Percentiles rank a stretch among this genome's conserved stretches.
phyloP scores from a whole-genome alignment of 495 filamentous ascomycete species.

The Annulohypoxylon nitens region DNA sequence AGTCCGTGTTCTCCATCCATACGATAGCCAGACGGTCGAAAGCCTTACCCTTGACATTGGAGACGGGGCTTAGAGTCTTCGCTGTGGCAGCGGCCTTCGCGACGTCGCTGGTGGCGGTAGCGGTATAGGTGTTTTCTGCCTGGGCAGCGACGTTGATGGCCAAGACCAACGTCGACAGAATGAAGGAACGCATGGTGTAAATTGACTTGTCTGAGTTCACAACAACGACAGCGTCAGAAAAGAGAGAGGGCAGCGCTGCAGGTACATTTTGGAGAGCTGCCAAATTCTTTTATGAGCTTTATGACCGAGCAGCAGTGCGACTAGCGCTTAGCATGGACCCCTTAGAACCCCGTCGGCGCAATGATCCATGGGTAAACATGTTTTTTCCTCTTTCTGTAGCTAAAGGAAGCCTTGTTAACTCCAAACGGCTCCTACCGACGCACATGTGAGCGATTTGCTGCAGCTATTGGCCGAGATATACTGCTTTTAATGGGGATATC shows the following conservation, averaged over 20 bases:
- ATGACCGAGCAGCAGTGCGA: background rate
- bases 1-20: conserved; percentile 82
- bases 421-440: conserved; percentile 6
- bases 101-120: conserved; percentile 50
- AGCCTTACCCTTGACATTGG: conserved; percentile 70
- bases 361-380: background rate
- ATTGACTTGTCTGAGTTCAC: conserved; percentile 5
- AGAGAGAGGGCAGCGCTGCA: background rate
- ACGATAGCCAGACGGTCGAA: conserved; percentile 77
- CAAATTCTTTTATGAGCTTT: conserved; percentile 8
- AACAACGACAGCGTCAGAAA: background rate
- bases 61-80: conserved; percentile 64
- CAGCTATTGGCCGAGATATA: conserved; percentile 26
- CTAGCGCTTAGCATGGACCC: conserved; percentile 1
- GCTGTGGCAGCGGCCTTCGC: conserved; percentile 54
- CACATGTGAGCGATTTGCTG: conserved; percentile 28
- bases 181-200: conserved; percentile 39
- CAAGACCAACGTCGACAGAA: conserved; percentile 34
- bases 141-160: conserved; percentile 40
- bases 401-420: conserved; percentile 16
- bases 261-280: background rate
- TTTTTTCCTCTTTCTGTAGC: background rate
- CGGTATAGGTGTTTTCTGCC: conserved; percentile 47
- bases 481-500: conserved; percentile 12
- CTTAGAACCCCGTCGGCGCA: conserved; percentile 4